These are phyloP conservation scores for Trametes punicea DNA, from an alignment of 768 basidiomycete species.

Conservation along the genomic window DNA sequence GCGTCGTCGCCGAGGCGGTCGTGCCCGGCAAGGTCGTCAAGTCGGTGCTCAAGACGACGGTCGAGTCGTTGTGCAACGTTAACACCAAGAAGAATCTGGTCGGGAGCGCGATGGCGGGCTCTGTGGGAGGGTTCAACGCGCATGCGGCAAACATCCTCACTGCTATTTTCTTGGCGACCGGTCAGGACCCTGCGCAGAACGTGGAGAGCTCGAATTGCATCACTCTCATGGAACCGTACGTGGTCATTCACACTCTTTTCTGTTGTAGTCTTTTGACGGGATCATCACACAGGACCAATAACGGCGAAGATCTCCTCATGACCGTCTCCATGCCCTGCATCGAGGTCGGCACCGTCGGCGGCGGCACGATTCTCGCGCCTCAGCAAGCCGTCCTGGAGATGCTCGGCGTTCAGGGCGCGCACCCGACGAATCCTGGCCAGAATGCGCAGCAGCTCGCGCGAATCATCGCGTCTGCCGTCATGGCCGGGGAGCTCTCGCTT, in stretches of 20 bases:
- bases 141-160: constrained; percentile 98
- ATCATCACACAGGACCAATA: constrained; percentile 61
- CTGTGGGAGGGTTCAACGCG: constrained; percentile 97
- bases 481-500: constrained; percentile 95
- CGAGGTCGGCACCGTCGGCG: constrained; percentile 97
- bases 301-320: constrained; percentile 86
- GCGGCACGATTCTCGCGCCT: constrained; percentile 89
- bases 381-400: constrained; percentile 90
- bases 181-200: constrained; percentile 98
- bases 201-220: constrained; percentile 99
- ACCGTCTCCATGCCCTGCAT: constrained; percentile 98
- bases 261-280: neutral
- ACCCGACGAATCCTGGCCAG: constrained; percentile 79
- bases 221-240: constrained; percentile 97
- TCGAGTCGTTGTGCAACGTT: constrained; percentile 82
- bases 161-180: constrained; percentile 92
- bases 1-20: constrained; percentile 93
- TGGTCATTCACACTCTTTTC: constrained; percentile 25
- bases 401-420: constrained; percentile 90
- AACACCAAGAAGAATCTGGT: constrained; percentile 97
- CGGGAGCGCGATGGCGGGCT: constrained; percentile 97
- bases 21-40: constrained; percentile 86
- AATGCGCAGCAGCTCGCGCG: constrained; percentile 90
- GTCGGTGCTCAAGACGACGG: constrained; percentile 92
- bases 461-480: constrained; percentile 87